phyloP scores from a whole-genome alignment of 78 protist species.

The Tieghemostelium lacteum region DNA sequence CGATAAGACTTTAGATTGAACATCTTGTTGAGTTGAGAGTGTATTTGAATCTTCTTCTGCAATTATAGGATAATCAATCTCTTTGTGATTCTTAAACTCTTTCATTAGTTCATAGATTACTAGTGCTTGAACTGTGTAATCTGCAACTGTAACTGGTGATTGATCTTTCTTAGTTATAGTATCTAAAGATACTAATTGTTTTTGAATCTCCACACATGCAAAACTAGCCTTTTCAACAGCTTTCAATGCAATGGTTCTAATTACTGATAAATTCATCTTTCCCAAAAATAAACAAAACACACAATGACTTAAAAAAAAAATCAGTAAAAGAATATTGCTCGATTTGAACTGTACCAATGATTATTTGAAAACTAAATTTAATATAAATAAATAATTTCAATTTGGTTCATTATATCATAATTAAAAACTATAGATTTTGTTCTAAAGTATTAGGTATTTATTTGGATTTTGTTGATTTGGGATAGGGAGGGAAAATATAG shows the following conservation, averaged over 20 bases:
- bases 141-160: conserved; percentile 81
- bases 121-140: conserved; percentile 76
- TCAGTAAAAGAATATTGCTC: too few relatives aligned
- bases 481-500: too few relatives aligned
- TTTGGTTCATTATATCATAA: too few relatives aligned
- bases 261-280: conserved; percentile 17
- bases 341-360: too few relatives aligned
- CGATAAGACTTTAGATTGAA: conserved; percentile 16
- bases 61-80: conserved; percentile 35
- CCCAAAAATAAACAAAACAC: background rate
- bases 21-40: conserved; percentile 31
- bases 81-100: background rate
- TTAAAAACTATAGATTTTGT: too few relatives aligned
- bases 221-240: conserved; percentile 66
- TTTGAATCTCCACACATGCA: conserved; percentile 62
- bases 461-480: too few relatives aligned
- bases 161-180: conserved; percentile 70
- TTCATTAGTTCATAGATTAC: conserved; percentile 19
- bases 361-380: too few relatives aligned
- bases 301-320: conserved; percentile 21
- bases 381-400: too few relatives aligned
- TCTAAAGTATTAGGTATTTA: too few relatives aligned
- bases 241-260: conserved; percentile 41
- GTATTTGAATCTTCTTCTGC: conserved; percentile 79
- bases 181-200: conserved; percentile 30